Evolutionary conservation across 345 rosid species (phyloP), one percentile per base, ranked within the genome.

Genomic region (Camelina laxa): DNA sequence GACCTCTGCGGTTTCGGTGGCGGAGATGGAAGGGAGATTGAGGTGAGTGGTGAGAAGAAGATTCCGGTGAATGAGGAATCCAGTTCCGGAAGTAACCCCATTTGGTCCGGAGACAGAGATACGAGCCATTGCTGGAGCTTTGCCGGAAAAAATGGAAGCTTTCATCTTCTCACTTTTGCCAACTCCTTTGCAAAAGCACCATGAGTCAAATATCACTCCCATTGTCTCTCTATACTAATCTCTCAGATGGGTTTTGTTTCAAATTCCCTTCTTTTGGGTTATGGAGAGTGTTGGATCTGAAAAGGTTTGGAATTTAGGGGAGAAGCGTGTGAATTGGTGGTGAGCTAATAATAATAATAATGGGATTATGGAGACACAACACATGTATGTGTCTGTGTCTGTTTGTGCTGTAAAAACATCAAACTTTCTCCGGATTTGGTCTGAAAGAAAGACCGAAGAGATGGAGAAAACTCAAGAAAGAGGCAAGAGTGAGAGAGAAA

Each of bases 141-240:
- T 90, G 7, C 83, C 83, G 54, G 93, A 72, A 62, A 83, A 88
- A 80, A 90, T 82, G 58, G 96, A 73, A 47, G 87, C 97, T 73
- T 91, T 91, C 93, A 86, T 89, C 75, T 69, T 93, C 91, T 93
- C 95, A 4, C 87, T 84, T 85, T 84, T 91, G 78, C 96, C 84
- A 4, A 91, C 86, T 62, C 98, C 97, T 72, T 89, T 93, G 80
- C 98, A 93, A 67, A 93, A 93, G 77, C 97, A 93, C 91, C 90
- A 90, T 0, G 96, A 87, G 81, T 93, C 93, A 1, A 67, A 82
- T 56, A 85, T 67, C 63, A 87, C 86, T 44, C 97, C 89, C 98
- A 93, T 93, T 27, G 30, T 78, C 11, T 36, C 54, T 49, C 59
- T 36, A 30, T 42, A 5, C 30, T 24, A 24, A 24, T 45, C 49